Evolutionary conservation across 2,329 filamentous ascomycete genomes (phyloP).

Genomic region (Clonostachys rhizophaga): DNA sequence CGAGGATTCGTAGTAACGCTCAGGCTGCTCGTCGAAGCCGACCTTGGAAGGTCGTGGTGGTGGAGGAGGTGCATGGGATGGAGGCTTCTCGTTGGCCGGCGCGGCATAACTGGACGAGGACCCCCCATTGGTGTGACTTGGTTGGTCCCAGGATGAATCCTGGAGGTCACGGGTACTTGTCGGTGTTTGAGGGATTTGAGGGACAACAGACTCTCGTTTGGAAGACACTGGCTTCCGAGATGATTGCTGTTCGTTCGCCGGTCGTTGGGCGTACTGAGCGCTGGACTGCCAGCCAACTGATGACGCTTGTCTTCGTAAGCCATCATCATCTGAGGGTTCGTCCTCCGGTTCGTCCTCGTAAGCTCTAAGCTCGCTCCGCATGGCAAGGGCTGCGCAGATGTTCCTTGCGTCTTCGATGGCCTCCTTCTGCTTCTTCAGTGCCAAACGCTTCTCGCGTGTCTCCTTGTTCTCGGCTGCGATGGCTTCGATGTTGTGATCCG

Average conservation of each 20-base stretch:
- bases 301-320: constrained; percentile 7
- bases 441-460: constrained; percentile 41
- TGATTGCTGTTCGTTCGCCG: constrained; percentile 19
- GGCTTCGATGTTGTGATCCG: constrained; percentile 35
- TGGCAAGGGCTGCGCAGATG: constrained; percentile 43
- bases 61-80: constrained; percentile 21
- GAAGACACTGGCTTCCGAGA: constrained; percentile 8
- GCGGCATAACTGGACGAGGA: constrained; percentile 11
- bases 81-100: constrained; percentile 7
- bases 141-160: constrained; percentile 19
- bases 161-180: constrained; percentile 2
- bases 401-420: constrained; percentile 45
- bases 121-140: background rate
- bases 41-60: constrained; percentile 30
- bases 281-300: constrained; percentile 3
- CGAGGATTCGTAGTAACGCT: constrained; percentile 20
- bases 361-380: constrained; percentile 43
- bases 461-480: constrained; percentile 50
- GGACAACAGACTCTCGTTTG: background rate
- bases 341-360: constrained; percentile 28
- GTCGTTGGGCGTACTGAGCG: constrained; percentile 8
- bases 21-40: constrained; percentile 20
- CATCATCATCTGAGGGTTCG: constrained; percentile 22
- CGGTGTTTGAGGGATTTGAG: background rate
- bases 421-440: constrained; percentile 41